phyloP scores from a whole-genome alignment of 176 grass and related monocot genomes.

The Phoenix dactylifera region DNA sequence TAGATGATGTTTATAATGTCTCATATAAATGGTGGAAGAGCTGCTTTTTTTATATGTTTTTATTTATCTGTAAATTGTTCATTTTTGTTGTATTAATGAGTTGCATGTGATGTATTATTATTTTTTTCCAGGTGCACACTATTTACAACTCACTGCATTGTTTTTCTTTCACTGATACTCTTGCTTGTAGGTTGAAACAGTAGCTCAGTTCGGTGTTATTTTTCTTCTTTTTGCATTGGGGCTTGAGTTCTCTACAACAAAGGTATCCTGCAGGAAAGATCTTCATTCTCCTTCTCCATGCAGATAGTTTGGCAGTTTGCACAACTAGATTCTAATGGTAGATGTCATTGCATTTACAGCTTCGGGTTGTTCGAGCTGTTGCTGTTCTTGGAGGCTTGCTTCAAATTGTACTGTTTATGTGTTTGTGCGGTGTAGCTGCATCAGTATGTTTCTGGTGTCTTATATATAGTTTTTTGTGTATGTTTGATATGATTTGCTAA shows the following conservation, averaged over 20 bases:
- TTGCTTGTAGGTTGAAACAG: constrained; percentile 80
- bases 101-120: too few relatives aligned
- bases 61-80: not conserved
- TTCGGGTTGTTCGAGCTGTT: constrained; percentile 88
- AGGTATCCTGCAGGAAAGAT: constrained; percentile 41
- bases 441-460: constrained; percentile 42
- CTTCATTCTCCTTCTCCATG: not conserved
- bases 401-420: constrained; percentile 96
- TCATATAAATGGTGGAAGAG: too few relatives aligned
- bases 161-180: too few relatives aligned
- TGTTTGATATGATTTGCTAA: too few relatives aligned
- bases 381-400: constrained; percentile 92
- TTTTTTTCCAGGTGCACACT: too few relatives aligned
- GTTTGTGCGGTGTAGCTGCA: constrained; percentile 84
- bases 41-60: not conserved
- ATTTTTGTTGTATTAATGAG: too few relatives aligned
- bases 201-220: constrained; percentile 98
- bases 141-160: too few relatives aligned
- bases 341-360: constrained; percentile 36
- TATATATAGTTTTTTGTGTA: too few relatives aligned
- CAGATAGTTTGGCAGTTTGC: not conserved
- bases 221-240: constrained; percentile 97
- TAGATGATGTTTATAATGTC: too few relatives aligned
- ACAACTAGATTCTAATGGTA: constrained; percentile 3
- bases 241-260: constrained; percentile 88